A percentile compares a stretch with the other conserved stretches of the same genome.
Evolutionary conservation across 495 filamentous ascomycete species (phyloP).

Genomic region (Talaromyces stipitatus): DNA sequence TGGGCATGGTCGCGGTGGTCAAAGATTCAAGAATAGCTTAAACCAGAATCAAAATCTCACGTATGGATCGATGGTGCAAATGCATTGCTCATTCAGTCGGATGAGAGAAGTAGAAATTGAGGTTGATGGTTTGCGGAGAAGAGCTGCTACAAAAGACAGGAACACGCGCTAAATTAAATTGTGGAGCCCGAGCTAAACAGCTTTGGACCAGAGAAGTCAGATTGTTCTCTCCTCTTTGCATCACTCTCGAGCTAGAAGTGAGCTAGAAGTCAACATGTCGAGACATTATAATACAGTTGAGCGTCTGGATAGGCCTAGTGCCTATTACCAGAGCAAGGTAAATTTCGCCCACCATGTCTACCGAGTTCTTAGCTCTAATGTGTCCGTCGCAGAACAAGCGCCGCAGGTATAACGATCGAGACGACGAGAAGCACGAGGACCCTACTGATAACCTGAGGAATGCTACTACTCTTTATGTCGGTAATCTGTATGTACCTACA

Average conservation of each 20-base stretch:
- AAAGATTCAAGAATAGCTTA: neutral
- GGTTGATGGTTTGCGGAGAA: neutral
- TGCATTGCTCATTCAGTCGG: neutral
- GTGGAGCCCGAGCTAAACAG: neutral
- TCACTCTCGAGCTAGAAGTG: neutral
- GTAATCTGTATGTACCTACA: slow-evolving; percentile 70
- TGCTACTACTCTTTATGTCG: slow-evolving; percentile 93
- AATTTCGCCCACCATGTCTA: neutral
- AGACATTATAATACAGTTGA: slow-evolving; percentile 59
- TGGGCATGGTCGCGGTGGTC: slow-evolving; percentile 54
- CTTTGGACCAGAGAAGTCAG: neutral
- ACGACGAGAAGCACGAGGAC: slow-evolving; percentile 52
- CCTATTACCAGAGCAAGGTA: slow-evolving; percentile 78
- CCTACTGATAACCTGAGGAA: slow-evolving; percentile 69
- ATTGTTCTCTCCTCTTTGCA: neutral
- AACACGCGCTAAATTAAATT: neutral
- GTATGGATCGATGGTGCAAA: neutral
- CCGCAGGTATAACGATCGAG: slow-evolving; percentile 49
- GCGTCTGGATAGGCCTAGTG: slow-evolving; percentile 78
- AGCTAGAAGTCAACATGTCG: neutral
- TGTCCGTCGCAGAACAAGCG: slow-evolving; percentile 53
- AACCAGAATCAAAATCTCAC: neutral
- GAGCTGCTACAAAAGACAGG: neutral
- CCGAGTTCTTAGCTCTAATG: neutral
- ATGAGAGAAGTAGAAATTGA: neutral